These are phyloP conservation scores for Penicillium samsonianum DNA, from an alignment of 495 filamentous ascomycete species.

Conservation along the genomic window DNA sequence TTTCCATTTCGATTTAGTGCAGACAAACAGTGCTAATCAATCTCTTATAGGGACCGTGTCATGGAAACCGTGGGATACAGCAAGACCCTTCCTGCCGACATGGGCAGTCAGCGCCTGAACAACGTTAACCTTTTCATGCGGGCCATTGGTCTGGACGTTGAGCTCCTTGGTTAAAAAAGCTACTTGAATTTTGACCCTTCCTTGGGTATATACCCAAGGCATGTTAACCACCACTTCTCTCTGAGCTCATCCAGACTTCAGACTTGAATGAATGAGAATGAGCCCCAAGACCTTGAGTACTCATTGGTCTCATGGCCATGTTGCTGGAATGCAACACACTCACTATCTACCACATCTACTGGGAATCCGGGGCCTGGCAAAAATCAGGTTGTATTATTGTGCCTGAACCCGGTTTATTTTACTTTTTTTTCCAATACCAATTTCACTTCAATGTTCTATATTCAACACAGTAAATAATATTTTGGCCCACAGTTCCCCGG, in stretches of 20 bases:
- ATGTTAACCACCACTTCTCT: not conserved
- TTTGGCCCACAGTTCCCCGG: constrained; percentile 5
- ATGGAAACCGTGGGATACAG: constrained; percentile 90
- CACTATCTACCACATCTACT: constrained; percentile 4
- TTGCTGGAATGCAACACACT: constrained; percentile 9
- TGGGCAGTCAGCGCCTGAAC: constrained; percentile 74
- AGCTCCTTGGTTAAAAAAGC: constrained; percentile 69
- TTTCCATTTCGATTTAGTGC: not conserved
- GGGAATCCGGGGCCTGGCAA: constrained; percentile 4
- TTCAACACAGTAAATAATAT: not conserved
- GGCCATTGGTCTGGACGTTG: constrained; percentile 95
- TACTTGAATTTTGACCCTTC: not conserved
- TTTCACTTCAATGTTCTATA: constrained; percentile 4
- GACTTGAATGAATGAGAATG: not conserved
- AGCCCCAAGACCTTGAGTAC: not conserved
- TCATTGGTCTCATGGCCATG: not conserved
- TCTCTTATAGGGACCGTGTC: constrained; percentile 69
- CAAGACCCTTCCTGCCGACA: constrained; percentile 83
- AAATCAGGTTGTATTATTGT: constrained; percentile 1
- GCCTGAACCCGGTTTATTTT: constrained; percentile 5
- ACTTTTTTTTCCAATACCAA: constrained; percentile 16
- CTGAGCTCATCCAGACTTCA: not conserved
- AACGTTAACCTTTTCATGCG: constrained; percentile 99
- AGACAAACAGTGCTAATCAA: constrained; percentile 19
- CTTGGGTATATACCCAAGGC: not conserved